These are phyloP conservation scores for Wickerhamiella kurtzmanii DNA, from an alignment of 805 yeast species.

Conservation along the genomic window DNA sequence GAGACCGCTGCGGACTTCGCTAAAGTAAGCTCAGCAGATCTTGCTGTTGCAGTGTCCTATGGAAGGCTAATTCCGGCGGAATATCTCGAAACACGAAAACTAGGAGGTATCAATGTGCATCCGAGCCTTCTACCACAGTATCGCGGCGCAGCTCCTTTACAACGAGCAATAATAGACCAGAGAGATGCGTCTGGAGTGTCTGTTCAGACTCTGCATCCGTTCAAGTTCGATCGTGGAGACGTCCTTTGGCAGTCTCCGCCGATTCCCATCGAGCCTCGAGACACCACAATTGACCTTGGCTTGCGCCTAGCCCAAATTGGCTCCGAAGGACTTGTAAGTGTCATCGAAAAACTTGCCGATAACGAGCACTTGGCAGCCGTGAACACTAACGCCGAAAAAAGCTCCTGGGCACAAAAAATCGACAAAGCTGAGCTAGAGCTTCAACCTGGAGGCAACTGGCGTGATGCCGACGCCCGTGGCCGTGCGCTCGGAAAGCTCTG, in stretches of 20 bases:
- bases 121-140: conserved; percentile 74
- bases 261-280: conserved; percentile 30
- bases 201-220: conserved; percentile 80
- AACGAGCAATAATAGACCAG: conserved; percentile 54
- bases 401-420: conserved; percentile 12
- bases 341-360: conserved; percentile 24
- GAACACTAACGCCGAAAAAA: not conserved
- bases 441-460: conserved; percentile 2
- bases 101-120: conserved; percentile 79
- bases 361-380: not conserved
- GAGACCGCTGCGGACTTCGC: conserved; percentile 13
- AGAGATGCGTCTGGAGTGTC: conserved; percentile 67
- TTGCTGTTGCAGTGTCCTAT: conserved; percentile 85
- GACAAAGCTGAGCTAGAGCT: conserved; percentile 7
- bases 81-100: conserved; percentile 36
- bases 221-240: conserved; percentile 68
- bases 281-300: conserved; percentile 35
- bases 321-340: conserved; percentile 40
- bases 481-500: conserved; percentile 17
- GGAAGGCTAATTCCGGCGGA: conserved; percentile 64
- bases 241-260: conserved; percentile 46
- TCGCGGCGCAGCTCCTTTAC: conserved; percentile 86
- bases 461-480: conserved; percentile 12
- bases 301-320: conserved; percentile 47
- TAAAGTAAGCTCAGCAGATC: conserved; percentile 23